Conservation (phyloP, 176 grass and related monocot genomes). For the Melocanna baccifera region DNA sequence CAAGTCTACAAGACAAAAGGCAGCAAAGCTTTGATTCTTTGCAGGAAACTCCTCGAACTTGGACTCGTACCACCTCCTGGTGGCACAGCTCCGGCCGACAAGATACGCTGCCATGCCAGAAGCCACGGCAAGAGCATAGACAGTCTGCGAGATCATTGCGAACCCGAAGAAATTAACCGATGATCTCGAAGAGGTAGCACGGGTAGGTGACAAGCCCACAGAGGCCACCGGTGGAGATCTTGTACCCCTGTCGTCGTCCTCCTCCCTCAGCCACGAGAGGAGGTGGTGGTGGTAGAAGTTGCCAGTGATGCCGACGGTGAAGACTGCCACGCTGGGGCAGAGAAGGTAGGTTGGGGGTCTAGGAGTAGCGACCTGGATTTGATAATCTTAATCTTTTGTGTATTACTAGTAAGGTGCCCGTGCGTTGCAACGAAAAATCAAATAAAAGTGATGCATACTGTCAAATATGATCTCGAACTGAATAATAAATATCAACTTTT, state of each 20-base stretch:
- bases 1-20: slow-evolving; percentile 53
- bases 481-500: too few relatives aligned
- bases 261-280: slow-evolving; percentile 44
- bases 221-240: slow-evolving; percentile 63
- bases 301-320: slow-evolving; percentile 52
- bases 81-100: slow-evolving; percentile 63
- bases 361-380: too few relatives aligned
- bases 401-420: too few relatives aligned
- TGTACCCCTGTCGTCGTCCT: slow-evolving; percentile 39
- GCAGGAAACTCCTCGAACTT: slow-evolving; percentile 59
- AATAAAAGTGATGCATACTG: too few relatives aligned
- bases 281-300: slow-evolving; percentile 83
- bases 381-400: too few relatives aligned
- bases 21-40: slow-evolving; percentile 54
- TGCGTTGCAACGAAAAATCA: too few relatives aligned
- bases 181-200: slow-evolving; percentile 85
- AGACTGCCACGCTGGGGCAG: slow-evolving; percentile 31
- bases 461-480: too few relatives aligned
- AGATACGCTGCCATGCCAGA: slow-evolving; percentile 56
- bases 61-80: slow-evolving; percentile 68
- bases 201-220: slow-evolving; percentile 61
- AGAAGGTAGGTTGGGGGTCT: slow-evolving; percentile 41
- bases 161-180: slow-evolving; percentile 58
- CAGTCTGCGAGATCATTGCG: slow-evolving; percentile 64
- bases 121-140: slow-evolving; percentile 38